Evolutionary conservation across 495 filamentous ascomycete genomes (phyloP).

Genomic region (Neurospora pannonica): DNA sequence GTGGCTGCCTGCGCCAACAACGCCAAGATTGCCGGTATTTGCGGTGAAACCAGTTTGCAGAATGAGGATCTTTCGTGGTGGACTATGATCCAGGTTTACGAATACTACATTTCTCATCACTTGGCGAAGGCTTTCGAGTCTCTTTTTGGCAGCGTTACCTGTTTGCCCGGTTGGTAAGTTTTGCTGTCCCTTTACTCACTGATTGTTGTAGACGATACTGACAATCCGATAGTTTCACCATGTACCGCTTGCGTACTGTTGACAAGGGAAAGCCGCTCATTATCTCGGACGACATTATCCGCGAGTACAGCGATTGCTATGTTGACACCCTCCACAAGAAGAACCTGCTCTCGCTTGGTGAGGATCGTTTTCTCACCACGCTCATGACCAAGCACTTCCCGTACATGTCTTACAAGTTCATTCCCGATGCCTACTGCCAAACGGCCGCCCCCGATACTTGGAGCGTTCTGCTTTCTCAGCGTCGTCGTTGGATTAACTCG

Average conservation of each 20-base stretch:
- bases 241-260: constrained; percentile 92
- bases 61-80: constrained; percentile 93
- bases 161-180: constrained; percentile 94
- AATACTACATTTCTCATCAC: constrained; percentile 96
- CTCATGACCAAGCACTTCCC: constrained; percentile 98
- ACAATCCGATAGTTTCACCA: constrained; percentile 68
- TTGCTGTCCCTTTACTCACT: background rate
- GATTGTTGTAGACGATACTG: constrained; percentile 13
- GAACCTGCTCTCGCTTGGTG: constrained; percentile 88
- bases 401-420: constrained; percentile 89
- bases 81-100: constrained; percentile 99
- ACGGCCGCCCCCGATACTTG: constrained; percentile 92
- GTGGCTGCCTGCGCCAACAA: constrained; percentile 91
- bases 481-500: constrained; percentile 98
- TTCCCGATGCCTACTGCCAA: constrained; percentile 81
- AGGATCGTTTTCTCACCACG: constrained; percentile 95
- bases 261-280: constrained; percentile 89
- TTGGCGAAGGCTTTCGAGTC: constrained; percentile 91
- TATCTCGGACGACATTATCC: constrained; percentile 75
- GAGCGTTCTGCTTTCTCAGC: constrained; percentile 85
- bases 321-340: constrained; percentile 98
- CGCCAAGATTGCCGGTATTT: constrained; percentile 93
- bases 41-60: constrained; percentile 91
- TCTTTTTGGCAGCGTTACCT: constrained; percentile 90
- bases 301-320: constrained; percentile 76